These are phyloP conservation scores for Fragosphaeria purpurea DNA, from an alignment of 2,329 filamentous ascomycete species.

Conservation along the genomic window DNA sequence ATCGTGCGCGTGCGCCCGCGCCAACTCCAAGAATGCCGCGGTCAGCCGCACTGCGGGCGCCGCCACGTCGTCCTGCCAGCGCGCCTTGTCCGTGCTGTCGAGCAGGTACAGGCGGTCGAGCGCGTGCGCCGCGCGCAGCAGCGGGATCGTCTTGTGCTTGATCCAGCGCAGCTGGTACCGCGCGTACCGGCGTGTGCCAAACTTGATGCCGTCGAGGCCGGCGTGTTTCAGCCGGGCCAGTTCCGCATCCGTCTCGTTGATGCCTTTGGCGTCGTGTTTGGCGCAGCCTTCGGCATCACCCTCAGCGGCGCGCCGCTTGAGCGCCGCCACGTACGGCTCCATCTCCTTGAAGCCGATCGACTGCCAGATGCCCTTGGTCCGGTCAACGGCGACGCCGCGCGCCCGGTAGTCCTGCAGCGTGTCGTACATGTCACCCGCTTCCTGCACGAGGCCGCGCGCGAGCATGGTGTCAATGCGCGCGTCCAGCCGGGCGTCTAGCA, in stretches of 20 bases:
- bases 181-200: slow-evolving; percentile 79
- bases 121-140: slow-evolving; percentile 45
- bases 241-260: slow-evolving; percentile 17
- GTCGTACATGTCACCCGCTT: slow-evolving; percentile 36
- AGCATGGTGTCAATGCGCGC: slow-evolving; percentile 79
- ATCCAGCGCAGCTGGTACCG: slow-evolving; percentile 83
- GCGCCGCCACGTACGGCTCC: slow-evolving; percentile 50
- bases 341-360: slow-evolving; percentile 96
- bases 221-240: slow-evolving; percentile 45
- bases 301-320: not conserved
- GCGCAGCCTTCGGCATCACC: not conserved
- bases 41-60: slow-evolving; percentile 54
- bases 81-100: slow-evolving; percentile 60
- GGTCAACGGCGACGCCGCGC: slow-evolving; percentile 51
- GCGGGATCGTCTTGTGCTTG: slow-evolving; percentile 65
- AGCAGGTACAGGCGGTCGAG: slow-evolving; percentile 61
- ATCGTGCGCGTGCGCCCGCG: not conserved
- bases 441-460: slow-evolving; percentile 38
- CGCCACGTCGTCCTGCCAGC: slow-evolving; percentile 56
- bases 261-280: not conserved
- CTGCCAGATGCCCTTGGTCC: slow-evolving; percentile 82
- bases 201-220: slow-evolving; percentile 67
- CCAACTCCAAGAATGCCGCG: slow-evolving; percentile 49
- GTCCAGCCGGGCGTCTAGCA: slow-evolving; percentile 62
- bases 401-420: slow-evolving; percentile 25